A percentile compares a stretch with the other conserved stretches of the same genome.
Evolutionary conservation across 352 stramenopile genomes (phyloP).

Genomic region (Pythium utonaiense): DNA sequence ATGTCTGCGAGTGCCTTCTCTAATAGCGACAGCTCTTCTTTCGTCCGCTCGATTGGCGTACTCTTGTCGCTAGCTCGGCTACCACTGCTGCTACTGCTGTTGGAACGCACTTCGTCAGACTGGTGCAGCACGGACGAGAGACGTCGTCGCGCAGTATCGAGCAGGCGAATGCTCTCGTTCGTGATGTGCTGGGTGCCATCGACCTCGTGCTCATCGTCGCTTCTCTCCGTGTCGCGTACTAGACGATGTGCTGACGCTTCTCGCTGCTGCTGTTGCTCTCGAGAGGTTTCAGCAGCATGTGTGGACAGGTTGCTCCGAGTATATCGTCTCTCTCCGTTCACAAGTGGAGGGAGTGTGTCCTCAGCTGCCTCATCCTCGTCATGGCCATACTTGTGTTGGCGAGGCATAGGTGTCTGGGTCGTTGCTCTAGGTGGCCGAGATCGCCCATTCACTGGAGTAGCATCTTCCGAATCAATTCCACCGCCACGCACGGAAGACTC

Average conservation of each 20-base stretch:
- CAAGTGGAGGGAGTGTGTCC: neutral
- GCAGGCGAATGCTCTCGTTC: constrained; percentile 19
- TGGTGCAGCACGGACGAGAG: constrained; percentile 27
- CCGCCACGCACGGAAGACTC: neutral
- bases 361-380: no score
- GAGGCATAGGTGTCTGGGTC: no score
- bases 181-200: constrained; percentile 14
- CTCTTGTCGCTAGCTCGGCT: constrained; percentile 34
- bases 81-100: constrained; percentile 34
- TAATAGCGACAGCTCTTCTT: constrained; percentile 59
- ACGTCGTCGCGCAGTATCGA: constrained; percentile 21
- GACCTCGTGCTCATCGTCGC: neutral
- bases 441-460: no score
- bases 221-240: neutral
- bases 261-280: neutral
- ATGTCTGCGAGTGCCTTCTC: constrained; percentile 65
- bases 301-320: neutral
- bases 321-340: neutral
- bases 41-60: constrained; percentile 43
- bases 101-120: constrained; percentile 21
- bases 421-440: no score
- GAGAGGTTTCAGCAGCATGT: neutral
- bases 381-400: no score
- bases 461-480: neutral
- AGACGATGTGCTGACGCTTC: neutral